Base-by-base conservation (phyloP, 2,329 filamentous ascomycete genomes). In the Chaetomiaceae sp. region DNA sequence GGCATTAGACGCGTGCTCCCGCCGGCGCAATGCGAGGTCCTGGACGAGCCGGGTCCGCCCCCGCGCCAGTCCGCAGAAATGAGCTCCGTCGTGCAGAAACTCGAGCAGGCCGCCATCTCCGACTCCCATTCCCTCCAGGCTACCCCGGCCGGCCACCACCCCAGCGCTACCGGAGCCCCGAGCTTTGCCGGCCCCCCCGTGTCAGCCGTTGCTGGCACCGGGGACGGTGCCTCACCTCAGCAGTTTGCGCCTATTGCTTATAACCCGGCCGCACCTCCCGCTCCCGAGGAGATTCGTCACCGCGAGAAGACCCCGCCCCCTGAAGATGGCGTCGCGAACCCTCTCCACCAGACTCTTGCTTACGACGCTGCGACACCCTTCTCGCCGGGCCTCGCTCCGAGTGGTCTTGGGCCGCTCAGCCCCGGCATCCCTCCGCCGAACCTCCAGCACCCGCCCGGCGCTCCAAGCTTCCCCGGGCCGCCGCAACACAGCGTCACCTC, bases 251-350 rank as follows among this genome's bases (percentile, higher is more conserved):
- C 85, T 0, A 82, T 89, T 72, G 80, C 86, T 2, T 91, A 91
- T 65, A 91, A 91, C 65, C 88, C 88, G 3, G 87, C 88, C 0
- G 87, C 87, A 1, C 88, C 88, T 4, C 78, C 86, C 0, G 86
- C 86, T 0, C 86, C 87, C 0, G 87, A 91, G 66, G 75, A 80
- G 20, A 82, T 90, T 47, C 75, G 78, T 18, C 81, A 88, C 66
- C 79, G 88, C 43, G 88, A 91, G 68, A 90, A 90, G 76, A 92
- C 88, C 0, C 88, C 87, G 1, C 87, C 88, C 4, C 86, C 85
- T 3, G 80, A 84, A 30, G 87, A 90, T 61, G 81, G 76, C 34
- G 79, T 75, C 11, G 71, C 75, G 2, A 79, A 83, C 60, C 82
- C 81, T 3, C 69, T 85, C 20, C 76, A 77, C 4, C 78, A 79